Conservation (phyloP, 192 early-diverging fungal genomes). For the Podila epicladia region DNA sequence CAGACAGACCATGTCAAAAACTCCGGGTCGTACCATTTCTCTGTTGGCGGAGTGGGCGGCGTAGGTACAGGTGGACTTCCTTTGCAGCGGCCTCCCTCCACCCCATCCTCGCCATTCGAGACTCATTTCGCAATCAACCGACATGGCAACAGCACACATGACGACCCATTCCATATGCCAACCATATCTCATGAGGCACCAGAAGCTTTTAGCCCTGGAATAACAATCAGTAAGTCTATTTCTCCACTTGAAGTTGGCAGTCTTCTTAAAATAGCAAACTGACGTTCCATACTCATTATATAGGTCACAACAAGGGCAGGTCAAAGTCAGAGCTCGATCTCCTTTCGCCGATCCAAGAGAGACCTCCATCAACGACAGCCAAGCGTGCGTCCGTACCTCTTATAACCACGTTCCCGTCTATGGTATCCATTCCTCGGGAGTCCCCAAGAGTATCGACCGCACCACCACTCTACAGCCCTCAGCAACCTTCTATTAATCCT, state of each 20-base stretch:
- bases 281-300: not conserved
- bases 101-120: constrained; percentile 12
- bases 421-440: too few species aligned
- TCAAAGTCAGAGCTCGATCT: constrained; percentile 42
- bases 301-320: constrained; percentile 3
- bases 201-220: constrained; percentile 3
- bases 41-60: too few species aligned
- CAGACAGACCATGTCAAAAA: too few species aligned
- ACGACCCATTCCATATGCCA: not conserved
- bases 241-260: not conserved
- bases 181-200: not conserved
- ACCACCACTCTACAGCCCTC: not conserved
- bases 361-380: not conserved
- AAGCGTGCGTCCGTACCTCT: not conserved
- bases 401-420: not conserved
- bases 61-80: not conserved
- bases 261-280: not conserved
- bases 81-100: not conserved
- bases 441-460: not conserved
- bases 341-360: constrained; percentile 8
- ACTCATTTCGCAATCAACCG: constrained; percentile 12
- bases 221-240: constrained; percentile 18
- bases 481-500: not conserved
- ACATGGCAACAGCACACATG: not conserved
- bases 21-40: too few species aligned